A percentile compares a stretch with the other conserved stretches of the same genome.
Conservation (phyloP, 2,329 filamentous ascomycete species). For the Fusarium napiforme region DNA sequence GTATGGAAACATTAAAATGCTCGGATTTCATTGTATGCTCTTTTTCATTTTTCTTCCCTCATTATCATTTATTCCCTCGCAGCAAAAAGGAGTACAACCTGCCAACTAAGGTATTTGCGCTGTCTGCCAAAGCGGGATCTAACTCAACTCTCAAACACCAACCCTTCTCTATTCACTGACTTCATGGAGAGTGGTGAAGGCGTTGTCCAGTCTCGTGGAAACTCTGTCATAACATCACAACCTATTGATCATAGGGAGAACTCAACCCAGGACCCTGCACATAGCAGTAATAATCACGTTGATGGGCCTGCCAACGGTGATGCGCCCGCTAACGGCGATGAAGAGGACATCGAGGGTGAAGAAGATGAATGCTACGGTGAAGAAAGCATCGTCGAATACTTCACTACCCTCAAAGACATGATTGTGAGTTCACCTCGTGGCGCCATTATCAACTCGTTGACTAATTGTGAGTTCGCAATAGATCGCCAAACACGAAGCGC, state of each 20-base stretch:
- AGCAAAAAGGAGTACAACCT: neutral
- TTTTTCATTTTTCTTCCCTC: neutral
- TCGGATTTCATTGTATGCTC: neutral
- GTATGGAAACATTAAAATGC: neutral
- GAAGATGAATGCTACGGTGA: neutral
- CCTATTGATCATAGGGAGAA: neutral
- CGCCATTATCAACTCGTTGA: neutral
- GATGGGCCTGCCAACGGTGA: rapidly evolving
- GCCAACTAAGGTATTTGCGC: neutral
- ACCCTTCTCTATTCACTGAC: neutral
- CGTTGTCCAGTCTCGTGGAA: neutral
- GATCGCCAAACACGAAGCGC: neutral
- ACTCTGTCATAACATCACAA: neutral
- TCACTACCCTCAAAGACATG: too few species aligned
- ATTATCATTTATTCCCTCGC: too few species aligned
- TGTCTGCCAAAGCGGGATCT: neutral
- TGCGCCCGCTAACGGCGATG: neutral
- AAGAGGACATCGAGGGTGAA: too few species aligned
- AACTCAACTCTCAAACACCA: neutral
- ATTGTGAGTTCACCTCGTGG: too few species aligned
- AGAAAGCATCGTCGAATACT: neutral
- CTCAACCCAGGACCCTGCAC: neutral
- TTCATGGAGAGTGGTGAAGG: neutral
- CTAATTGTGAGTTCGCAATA: neutral
- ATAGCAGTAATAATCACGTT: neutral